Conservation (phyloP, 2,329 filamentous ascomycete species). For the Penicillium psychrosexuale region DNA sequence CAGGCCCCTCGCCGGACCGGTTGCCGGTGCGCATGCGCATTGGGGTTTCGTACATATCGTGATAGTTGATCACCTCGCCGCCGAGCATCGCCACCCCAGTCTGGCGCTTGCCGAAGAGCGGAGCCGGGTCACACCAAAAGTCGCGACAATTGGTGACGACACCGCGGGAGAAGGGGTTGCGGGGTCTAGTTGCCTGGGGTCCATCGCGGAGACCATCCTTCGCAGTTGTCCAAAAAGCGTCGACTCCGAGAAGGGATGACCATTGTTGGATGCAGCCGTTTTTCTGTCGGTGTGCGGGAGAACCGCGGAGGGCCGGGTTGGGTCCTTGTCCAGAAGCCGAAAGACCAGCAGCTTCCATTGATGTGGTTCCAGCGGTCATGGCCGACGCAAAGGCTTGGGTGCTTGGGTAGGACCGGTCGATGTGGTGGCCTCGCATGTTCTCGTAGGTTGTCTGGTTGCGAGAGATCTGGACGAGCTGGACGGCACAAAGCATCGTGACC, state of each 20-base stretch:
- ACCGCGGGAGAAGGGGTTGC: slow-evolving; percentile 83
- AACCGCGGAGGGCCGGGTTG: slow-evolving; percentile 53
- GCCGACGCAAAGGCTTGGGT: slow-evolving; percentile 60
- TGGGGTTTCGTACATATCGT: slow-evolving; percentile 83
- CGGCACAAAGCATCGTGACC: slow-evolving; percentile 95
- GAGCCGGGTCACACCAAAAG: slow-evolving; percentile 90
- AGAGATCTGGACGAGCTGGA: slow-evolving; percentile 88
- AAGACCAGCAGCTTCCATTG: slow-evolving; percentile 66
- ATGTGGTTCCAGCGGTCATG: slow-evolving; percentile 67
- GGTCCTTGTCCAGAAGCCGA: slow-evolving; percentile 64
- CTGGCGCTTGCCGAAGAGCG: slow-evolving; percentile 71
- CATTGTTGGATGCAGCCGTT: slow-evolving; percentile 72
- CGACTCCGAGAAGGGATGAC: slow-evolving; percentile 81
- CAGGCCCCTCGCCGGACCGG: slow-evolving; percentile 46
- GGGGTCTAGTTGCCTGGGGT: slow-evolving; percentile 49
- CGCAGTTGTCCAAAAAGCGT: slow-evolving; percentile 90
- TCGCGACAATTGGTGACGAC: slow-evolving; percentile 87
- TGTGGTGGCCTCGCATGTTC: slow-evolving; percentile 80
- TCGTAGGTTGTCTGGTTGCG: slow-evolving; percentile 95
- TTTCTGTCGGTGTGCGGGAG: slow-evolving; percentile 47
- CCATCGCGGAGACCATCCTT: slow-evolving; percentile 63
- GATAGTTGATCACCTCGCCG: slow-evolving; percentile 80
- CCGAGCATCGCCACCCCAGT: slow-evolving; percentile 73
- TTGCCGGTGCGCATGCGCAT: slow-evolving; percentile 56
- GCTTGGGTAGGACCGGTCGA: slow-evolving; percentile 52